These are phyloP conservation scores for Cutaneotrichosporon curvatum DNA, from an alignment of 1,284 basidiomycete genomes.

Conservation along the genomic window DNA sequence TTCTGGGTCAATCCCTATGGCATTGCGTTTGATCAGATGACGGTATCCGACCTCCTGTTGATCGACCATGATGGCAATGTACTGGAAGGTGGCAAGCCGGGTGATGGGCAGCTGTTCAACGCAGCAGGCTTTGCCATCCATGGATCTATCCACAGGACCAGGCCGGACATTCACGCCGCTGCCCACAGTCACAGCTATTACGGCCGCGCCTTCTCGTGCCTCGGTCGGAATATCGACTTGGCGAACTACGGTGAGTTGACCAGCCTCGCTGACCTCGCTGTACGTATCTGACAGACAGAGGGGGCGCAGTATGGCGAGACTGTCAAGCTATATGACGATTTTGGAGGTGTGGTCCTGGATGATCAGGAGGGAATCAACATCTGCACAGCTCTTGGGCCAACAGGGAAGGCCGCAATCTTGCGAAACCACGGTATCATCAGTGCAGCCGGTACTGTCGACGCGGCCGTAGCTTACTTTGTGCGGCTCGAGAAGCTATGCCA, in stretches of 20 bases:
- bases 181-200: conserved; percentile 59
- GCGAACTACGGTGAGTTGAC: conserved; percentile 46
- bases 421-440: conserved; percentile 39
- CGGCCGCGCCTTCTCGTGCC: conserved; percentile 57
- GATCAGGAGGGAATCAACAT: conserved; percentile 44
- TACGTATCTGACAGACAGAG: conserved; percentile 9
- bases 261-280: too few species aligned
- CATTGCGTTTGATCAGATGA: conserved; percentile 48
- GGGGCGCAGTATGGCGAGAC: conserved; percentile 35
- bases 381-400: conserved; percentile 40
- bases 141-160: conserved; percentile 55
- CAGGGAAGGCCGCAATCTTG: conserved; percentile 38
- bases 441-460: conserved; percentile 24
- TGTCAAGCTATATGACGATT: conserved; percentile 34
- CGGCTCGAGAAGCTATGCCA: conserved; percentile 28
- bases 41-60: conserved; percentile 50
- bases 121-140: conserved; percentile 53
- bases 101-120: conserved; percentile 42
- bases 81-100: conserved; percentile 44
- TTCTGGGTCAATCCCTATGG: conserved; percentile 57
- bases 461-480: conserved; percentile 29
- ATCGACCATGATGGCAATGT: conserved; percentile 52
- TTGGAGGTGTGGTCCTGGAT: conserved; percentile 46
- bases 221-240: conserved; percentile 56
- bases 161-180: conserved; percentile 58